Conservation (phyloP, 176 grass and related monocot species). For the Poa annua region DNA sequence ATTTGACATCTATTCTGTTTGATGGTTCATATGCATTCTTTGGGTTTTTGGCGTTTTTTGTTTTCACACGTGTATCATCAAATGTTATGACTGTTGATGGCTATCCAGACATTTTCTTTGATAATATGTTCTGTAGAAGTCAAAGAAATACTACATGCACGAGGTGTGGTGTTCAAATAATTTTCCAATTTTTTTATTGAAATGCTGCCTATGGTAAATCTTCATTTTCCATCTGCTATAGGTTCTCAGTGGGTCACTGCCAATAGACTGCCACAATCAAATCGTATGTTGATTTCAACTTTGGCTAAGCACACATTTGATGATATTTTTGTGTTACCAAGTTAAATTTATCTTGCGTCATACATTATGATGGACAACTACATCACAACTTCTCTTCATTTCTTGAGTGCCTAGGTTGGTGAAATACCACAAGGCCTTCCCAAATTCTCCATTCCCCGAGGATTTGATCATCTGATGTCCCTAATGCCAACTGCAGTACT, state of each 20-base stretch:
- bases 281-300: slow-evolving; percentile 9
- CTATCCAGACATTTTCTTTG: background rate
- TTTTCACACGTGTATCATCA: background rate
- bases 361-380: slow-evolving; percentile 12
- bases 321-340: background rate
- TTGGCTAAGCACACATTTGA: background rate
- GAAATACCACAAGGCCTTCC: slow-evolving; percentile 97
- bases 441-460: slow-evolving; percentile 76
- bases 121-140: background rate
- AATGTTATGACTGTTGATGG: slow-evolving; percentile 14
- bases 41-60: background rate
- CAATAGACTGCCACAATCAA: slow-evolving; percentile 8
- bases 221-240: background rate
- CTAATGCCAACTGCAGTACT: slow-evolving; percentile 87
- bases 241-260: background rate
- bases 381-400: slow-evolving; percentile 11
- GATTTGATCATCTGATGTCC: slow-evolving; percentile 73
- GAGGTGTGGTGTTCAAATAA: background rate
- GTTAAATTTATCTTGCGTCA: background rate
- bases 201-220: background rate
- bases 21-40: background rate
- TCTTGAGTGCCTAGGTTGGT: slow-evolving; percentile 69
- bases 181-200: background rate
- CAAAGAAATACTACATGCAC: background rate
- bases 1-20: slow-evolving; percentile 13